These are phyloP conservation scores for Cocos nucifera DNA, from an alignment of 176 grass and related monocot species.

Conservation along the genomic window DNA sequence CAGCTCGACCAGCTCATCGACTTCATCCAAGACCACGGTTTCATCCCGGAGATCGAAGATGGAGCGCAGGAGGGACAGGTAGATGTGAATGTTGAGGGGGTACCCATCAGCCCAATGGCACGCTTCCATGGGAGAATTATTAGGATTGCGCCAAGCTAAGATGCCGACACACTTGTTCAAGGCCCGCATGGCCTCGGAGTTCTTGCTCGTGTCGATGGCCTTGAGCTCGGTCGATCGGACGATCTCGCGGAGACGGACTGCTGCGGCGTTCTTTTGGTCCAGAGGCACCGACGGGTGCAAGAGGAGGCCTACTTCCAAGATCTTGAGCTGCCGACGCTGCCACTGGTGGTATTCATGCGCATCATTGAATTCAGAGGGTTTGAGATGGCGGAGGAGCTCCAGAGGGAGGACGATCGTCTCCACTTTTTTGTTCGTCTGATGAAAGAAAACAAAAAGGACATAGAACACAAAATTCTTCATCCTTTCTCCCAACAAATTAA, in stretches of 20 bases:
- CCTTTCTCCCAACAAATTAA: not conserved
- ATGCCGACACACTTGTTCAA: slow-evolving; percentile 21
- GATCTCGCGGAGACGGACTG: slow-evolving; percentile 24
- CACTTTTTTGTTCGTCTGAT: slow-evolving; percentile 28
- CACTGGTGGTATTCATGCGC: slow-evolving; percentile 37
- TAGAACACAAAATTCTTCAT: not conserved
- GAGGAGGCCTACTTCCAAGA: slow-evolving; percentile 47
- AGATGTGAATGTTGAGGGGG: slow-evolving; percentile 64
- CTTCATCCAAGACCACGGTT: slow-evolving; percentile 57
- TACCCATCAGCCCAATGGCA: slow-evolving; percentile 63
- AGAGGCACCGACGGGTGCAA: slow-evolving; percentile 29
- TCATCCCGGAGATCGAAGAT: slow-evolving; percentile 48
- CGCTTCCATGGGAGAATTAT: slow-evolving; percentile 20
- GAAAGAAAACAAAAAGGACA: slow-evolving; percentile 6
- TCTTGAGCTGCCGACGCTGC: slow-evolving; percentile 50
- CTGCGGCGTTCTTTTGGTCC: slow-evolving; percentile 18
- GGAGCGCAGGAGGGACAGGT: slow-evolving; percentile 44
- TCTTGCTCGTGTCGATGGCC: slow-evolving; percentile 34
- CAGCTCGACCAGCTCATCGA: slow-evolving; percentile 59
- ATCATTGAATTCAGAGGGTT: slow-evolving; percentile 33
- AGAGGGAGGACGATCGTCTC: slow-evolving; percentile 49
- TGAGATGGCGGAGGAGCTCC: slow-evolving; percentile 58
- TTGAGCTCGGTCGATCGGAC: slow-evolving; percentile 4
- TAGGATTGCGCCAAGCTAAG: slow-evolving; percentile 31
- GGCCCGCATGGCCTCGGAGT: slow-evolving; percentile 35